These are phyloP conservation scores for Gossypium gossypioides DNA, from an alignment of 441 rosid species.

Conservation along the genomic window DNA sequence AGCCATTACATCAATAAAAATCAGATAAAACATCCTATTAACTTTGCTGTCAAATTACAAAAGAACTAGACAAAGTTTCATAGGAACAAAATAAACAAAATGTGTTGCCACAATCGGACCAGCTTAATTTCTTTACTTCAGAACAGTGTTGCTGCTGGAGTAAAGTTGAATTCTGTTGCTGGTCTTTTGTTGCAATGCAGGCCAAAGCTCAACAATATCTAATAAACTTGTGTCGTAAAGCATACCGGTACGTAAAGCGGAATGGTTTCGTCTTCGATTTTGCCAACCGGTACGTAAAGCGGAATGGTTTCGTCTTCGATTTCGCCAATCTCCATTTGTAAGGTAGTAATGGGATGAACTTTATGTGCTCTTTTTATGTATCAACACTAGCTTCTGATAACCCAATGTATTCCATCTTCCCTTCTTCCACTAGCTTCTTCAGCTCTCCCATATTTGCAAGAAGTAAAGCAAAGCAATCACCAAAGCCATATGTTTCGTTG, in stretches of 20 bases:
- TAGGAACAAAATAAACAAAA: no score
- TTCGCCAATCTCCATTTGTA: constrained; percentile 39
- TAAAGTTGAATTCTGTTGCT: no score
- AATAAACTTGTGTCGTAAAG: background rate
- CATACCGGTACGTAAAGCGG: constrained; percentile 29
- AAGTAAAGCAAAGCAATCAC: background rate
- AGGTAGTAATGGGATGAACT: constrained; percentile 34
- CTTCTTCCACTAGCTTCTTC: constrained; percentile 36
- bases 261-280: constrained; percentile 32
- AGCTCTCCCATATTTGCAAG: constrained; percentile 26
- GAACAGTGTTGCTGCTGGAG: no score
- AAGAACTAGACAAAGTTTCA: no score
- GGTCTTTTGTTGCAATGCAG: no score
- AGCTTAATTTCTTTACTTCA: no score
- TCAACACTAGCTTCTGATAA: constrained; percentile 33
- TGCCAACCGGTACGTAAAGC: constrained; percentile 28
- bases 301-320: constrained; percentile 35
- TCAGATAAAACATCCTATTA: no score
- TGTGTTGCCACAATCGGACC: no score
- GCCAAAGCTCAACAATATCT: no score
- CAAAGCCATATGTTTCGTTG: no score
- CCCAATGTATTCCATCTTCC: constrained; percentile 33
- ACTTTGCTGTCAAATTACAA: no score
- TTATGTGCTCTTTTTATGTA: constrained; percentile 35
- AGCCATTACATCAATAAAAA: no score